A percentile compares a stretch with the other conserved stretches of the same genome.
Evolutionary conservation across 305 asterid genomes (phyloP).

Genomic region (Andrographis paniculata): DNA sequence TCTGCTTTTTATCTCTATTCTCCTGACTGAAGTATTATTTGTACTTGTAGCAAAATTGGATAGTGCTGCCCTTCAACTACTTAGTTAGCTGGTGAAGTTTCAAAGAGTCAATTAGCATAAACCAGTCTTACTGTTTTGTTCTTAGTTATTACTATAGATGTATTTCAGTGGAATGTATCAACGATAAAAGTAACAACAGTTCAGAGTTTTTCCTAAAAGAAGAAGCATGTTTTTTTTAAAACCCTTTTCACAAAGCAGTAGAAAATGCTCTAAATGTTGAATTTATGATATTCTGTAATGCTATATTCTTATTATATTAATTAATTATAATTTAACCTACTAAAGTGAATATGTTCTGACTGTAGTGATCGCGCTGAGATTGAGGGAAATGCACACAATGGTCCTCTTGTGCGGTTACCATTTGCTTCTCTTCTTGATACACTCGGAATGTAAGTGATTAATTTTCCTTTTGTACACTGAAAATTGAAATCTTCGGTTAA

Average conservation of each 20-base stretch:
- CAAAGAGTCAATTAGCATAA: slow-evolving; percentile 71
- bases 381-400: slow-evolving; percentile 38
- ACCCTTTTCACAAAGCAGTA: slow-evolving; percentile 78
- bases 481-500: neutral
- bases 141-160: slow-evolving; percentile 70
- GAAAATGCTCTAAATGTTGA: slow-evolving; percentile 78
- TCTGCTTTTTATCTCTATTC: slow-evolving; percentile 5
- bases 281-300: slow-evolving; percentile 37
- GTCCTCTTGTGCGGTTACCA: slow-evolving; percentile 34
- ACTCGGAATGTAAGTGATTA: slow-evolving; percentile 33
- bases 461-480: neutral
- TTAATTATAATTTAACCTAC: slow-evolving; percentile 17
- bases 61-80: slow-evolving; percentile 68
- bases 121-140: slow-evolving; percentile 69
- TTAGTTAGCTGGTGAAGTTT: slow-evolving; percentile 62
- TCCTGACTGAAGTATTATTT: slow-evolving; percentile 9
- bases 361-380: slow-evolving; percentile 42
- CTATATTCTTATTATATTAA: slow-evolving; percentile 11
- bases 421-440: slow-evolving; percentile 42
- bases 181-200: slow-evolving; percentile 40
- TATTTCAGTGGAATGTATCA: slow-evolving; percentile 39
- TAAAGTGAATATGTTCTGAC: slow-evolving; percentile 22
- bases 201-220: slow-evolving; percentile 48
- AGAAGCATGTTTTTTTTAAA: slow-evolving; percentile 61
- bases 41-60: slow-evolving; percentile 72